phyloP scores from a whole-genome alignment of 1,139 yeast species.

The Pichia sp. region DNA sequence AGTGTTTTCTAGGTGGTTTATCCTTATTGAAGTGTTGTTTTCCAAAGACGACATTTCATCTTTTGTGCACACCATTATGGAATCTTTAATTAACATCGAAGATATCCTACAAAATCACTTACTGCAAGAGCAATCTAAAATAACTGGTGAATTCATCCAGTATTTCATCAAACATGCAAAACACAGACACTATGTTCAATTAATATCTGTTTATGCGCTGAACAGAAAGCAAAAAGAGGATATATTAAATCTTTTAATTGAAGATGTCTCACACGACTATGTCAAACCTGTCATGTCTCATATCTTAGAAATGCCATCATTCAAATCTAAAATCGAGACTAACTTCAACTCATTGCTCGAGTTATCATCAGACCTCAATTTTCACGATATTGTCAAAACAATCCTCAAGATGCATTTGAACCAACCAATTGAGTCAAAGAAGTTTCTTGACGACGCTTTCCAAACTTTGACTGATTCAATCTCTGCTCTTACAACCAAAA shows the following conservation, averaged over 20 bases:
- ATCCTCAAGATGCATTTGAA: slow-evolving; percentile 12
- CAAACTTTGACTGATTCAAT: slow-evolving; percentile 15
- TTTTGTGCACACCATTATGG: slow-evolving; percentile 11
- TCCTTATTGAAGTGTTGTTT: slow-evolving; percentile 35
- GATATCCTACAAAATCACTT: slow-evolving; percentile 21
- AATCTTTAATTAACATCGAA: slow-evolving; percentile 10
- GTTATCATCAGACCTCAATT: slow-evolving; percentile 15
- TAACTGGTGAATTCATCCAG: slow-evolving; percentile 27
- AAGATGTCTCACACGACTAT: slow-evolving; percentile 19
- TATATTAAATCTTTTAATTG: slow-evolving; percentile 30
- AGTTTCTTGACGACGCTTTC: slow-evolving; percentile 4
- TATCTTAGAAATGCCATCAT: slow-evolving; percentile 37
- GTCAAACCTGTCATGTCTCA: slow-evolving; percentile 25
- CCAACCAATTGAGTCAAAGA: slow-evolving; percentile 9
- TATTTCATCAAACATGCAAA: slow-evolving; percentile 1
- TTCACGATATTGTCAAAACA: slow-evolving; percentile 14
- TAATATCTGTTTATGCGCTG: slow-evolving; percentile 44
- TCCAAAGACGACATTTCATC: slow-evolving; percentile 15
- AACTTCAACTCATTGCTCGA: slow-evolving; percentile 26
- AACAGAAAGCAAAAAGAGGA: slow-evolving; percentile 34
- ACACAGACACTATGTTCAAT: slow-evolving; percentile 13
- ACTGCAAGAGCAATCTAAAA: slow-evolving; percentile 38
- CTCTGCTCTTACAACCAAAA: too few species aligned
- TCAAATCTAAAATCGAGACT: slow-evolving; percentile 41
- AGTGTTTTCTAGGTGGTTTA: slow-evolving; percentile 48